These are phyloP conservation scores for Cladosporium sphaerospermum DNA, from an alignment of 2,329 filamentous ascomycete species.

Conservation along the genomic window DNA sequence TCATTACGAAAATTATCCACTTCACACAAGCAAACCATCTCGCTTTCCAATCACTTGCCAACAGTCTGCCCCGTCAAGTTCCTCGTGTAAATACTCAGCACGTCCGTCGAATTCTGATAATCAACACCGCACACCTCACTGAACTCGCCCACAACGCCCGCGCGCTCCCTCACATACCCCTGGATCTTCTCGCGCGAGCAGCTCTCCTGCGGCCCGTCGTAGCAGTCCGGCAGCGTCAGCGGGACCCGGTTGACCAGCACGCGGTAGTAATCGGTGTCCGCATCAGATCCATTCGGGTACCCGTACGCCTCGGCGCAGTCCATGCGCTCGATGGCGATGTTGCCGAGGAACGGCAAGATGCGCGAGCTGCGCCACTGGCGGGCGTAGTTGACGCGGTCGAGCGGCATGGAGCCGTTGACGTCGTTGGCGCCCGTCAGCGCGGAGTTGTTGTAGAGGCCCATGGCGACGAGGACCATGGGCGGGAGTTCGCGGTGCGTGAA, in stretches of 20 bases:
- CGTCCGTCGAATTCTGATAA: slow-evolving; percentile 39
- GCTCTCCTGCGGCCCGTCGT: slow-evolving; percentile 46
- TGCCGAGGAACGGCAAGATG: slow-evolving; percentile 59
- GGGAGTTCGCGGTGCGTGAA: slow-evolving; percentile 66
- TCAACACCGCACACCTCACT: slow-evolving; percentile 37
- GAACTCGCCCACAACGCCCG: slow-evolving; percentile 39
- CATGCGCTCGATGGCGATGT: slow-evolving; percentile 61
- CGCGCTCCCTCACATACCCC: slow-evolving; percentile 38
- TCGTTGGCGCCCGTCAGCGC: slow-evolving; percentile 46
- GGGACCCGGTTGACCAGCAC: slow-evolving; percentile 48
- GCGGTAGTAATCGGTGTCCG: slow-evolving; percentile 39
- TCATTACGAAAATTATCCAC: too few relatives aligned
- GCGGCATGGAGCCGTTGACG: slow-evolving; percentile 60
- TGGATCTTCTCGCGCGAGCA: slow-evolving; percentile 41
- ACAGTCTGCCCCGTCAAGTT: slow-evolving; percentile 14
- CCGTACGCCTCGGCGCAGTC: slow-evolving; percentile 53
- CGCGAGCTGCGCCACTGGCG: slow-evolving; percentile 59
- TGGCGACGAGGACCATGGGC: slow-evolving; percentile 59
- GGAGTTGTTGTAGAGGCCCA: slow-evolving; percentile 66
- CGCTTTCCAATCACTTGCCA: not conserved
- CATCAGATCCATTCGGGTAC: slow-evolving; percentile 35
- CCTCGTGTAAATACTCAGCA: slow-evolving; percentile 24
- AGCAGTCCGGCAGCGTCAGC: slow-evolving; percentile 43
- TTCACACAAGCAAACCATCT: too few relatives aligned
- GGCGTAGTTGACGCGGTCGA: slow-evolving; percentile 55